Percentiles rank a stretch among this genome's conserved stretches.
These are phyloP conservation scores for Trichoderma sp. DNA, from an alignment of 2,329 filamentous ascomycete species.

Conservation along the genomic window DNA sequence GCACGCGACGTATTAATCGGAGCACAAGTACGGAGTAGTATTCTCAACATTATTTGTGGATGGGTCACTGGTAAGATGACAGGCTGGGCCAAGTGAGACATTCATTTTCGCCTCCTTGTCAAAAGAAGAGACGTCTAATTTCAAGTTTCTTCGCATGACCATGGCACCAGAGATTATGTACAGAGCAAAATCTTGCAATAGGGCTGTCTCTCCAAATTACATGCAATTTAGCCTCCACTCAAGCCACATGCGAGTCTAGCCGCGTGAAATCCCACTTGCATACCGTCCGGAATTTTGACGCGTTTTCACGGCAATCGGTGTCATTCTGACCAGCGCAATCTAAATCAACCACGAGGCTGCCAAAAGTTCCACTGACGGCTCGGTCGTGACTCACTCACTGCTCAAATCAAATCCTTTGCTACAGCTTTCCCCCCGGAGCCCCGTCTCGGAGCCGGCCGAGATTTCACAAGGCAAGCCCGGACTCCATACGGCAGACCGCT, in stretches of 20 bases:
- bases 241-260: conserved; percentile 6
- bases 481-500: not conserved
- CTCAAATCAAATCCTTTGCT: not conserved
- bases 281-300: not conserved
- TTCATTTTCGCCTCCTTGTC: not conserved
- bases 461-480: not conserved
- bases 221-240: not conserved
- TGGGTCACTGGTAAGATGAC: not conserved
- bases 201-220: not conserved
- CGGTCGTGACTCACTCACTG: conserved; percentile 14
- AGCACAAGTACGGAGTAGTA: not conserved
- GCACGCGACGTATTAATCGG: not conserved
- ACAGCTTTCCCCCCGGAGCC: not conserved
- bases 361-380: not conserved
- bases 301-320: not conserved
- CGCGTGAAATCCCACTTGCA: conserved; percentile 11
- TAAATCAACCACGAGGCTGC: not conserved
- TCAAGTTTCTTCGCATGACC: not conserved
- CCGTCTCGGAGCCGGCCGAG: conserved; percentile 14
- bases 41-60: not conserved
- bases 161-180: not conserved
- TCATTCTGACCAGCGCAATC: not conserved
- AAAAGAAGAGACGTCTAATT: not conserved
- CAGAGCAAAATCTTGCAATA: not conserved
- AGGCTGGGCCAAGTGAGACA: not conserved